Base-by-base conservation (phyloP, 306 rosid genomes). In the Castanospermum australe region DNA sequence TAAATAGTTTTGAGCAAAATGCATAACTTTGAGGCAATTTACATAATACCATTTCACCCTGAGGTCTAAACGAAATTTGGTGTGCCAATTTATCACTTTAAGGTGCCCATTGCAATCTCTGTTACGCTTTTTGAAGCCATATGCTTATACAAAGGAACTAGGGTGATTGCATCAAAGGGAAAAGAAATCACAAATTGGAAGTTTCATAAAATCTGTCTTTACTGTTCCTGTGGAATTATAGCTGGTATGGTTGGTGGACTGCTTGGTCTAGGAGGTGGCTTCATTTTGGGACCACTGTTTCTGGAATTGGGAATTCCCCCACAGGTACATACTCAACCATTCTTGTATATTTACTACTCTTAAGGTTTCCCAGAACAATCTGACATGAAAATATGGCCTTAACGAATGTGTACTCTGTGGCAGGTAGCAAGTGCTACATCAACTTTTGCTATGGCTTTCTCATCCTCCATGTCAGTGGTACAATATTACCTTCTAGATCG, bases 401-500 rank as follows among this genome's bases (percentile, higher is more conserved):
- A 6, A 73, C 15, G 42, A 36, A 11, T 61, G 25, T 70, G 21
- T 24, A 0, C 8, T 59, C 62, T 57, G 5, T 78, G 59, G 79
- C 86, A 92, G 97, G 94, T 92, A 6, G 94, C 94, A 64, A 92
- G 97, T 83, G 94, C 97, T 35, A 92, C 97, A 45, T 90, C 97
- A 70, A 92, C 97, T 25, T 92, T 92, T 77, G 82, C 92, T 39
- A 92, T 92, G 94, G 84, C 77, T 24, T 92, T 92, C 87, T 92
- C 97, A 22, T 90, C 97, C 20, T 92, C 97, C 45, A 92, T 92
- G 97, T 92, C 97, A 28, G 97, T 92, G 62, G 94, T 92, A 12
- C 94, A 92, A 63, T 92, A 90, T 64, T 85, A 92, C 73, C 81
- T 88, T 52, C 87, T 90, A 76, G 85, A 90, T 52, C 94, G 97